Evolutionary conservation across 2,329 filamentous ascomycete genomes (phyloP).

Genomic region (Cordyceps cicadae): DNA sequence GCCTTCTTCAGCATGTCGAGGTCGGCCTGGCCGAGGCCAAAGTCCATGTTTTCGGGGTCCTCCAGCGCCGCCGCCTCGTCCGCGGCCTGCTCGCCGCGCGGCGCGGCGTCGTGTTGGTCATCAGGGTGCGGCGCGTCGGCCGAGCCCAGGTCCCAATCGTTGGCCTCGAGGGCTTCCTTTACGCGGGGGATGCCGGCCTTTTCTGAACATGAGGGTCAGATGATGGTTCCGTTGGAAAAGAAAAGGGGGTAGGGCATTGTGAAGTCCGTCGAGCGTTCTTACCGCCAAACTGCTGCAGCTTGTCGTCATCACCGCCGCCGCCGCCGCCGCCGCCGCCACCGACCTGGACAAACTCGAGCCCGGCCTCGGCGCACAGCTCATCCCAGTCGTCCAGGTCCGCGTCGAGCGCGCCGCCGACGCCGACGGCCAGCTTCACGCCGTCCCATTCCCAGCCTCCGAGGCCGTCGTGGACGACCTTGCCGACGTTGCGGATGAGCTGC

Average conservation of each 20-base stretch:
- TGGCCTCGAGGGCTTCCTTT: slow-evolving; percentile 54
- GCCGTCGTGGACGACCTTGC: slow-evolving; percentile 46
- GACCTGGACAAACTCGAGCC: slow-evolving; percentile 56
- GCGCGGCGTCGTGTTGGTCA: slow-evolving; percentile 24
- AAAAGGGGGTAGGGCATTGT: background rate
- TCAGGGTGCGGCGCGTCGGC: slow-evolving; percentile 17
- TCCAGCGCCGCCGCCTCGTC: slow-evolving; percentile 17
- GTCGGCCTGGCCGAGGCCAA: slow-evolving; percentile 44
- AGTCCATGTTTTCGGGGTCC: slow-evolving; percentile 41
- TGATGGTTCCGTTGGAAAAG: background rate
- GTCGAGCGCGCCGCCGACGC: slow-evolving; percentile 34
- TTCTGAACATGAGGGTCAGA: slow-evolving; percentile 31
- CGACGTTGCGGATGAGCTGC: slow-evolving; percentile 43
- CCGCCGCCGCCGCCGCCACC: slow-evolving; percentile 27
- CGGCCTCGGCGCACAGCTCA: slow-evolving; percentile 46
- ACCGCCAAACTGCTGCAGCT: slow-evolving; percentile 51
- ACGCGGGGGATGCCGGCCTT: slow-evolving; percentile 50
- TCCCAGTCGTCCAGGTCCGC: slow-evolving; percentile 51
- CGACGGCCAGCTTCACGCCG: slow-evolving; percentile 52
- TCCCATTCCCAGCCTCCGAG: slow-evolving; percentile 57
- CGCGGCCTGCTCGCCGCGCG: slow-evolving; percentile 20
- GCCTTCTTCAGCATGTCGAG: slow-evolving; percentile 44
- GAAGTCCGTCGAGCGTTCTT: background rate
- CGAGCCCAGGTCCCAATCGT: slow-evolving; percentile 48
- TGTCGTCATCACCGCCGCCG: too few species aligned